Conservation (phyloP, 148 eudicot genomes). For the Rhododendron vialii region DNA sequence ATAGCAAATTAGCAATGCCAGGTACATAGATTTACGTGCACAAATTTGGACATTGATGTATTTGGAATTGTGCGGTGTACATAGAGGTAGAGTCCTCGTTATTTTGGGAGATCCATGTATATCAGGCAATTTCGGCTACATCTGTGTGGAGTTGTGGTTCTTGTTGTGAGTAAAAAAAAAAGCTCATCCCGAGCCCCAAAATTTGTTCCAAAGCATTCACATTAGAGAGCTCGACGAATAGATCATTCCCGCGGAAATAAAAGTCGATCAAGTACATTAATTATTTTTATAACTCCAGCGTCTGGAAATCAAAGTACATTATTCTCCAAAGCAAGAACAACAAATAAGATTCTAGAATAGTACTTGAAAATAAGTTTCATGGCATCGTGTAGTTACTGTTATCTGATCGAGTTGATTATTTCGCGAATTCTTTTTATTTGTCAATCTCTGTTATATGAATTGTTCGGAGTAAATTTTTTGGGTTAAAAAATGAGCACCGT, state of each 20-base stretch:
- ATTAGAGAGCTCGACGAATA: background rate
- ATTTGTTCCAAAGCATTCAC: background rate
- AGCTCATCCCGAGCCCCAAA: background rate
- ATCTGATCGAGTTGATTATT: background rate
- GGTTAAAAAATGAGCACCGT: background rate
- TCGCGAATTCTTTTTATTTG: too few species aligned
- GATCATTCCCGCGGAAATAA: background rate
- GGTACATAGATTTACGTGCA: background rate
- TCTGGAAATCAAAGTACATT: background rate
- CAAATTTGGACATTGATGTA: background rate
- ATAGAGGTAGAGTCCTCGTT: too few species aligned
- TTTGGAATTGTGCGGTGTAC: background rate
- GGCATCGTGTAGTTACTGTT: too few species aligned
- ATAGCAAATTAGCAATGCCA: background rate
- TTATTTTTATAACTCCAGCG: background rate
- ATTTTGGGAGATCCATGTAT: background rate
- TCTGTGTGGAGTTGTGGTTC: background rate
- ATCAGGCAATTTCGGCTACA: background rate
- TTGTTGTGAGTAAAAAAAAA: background rate
- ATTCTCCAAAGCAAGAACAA: background rate
- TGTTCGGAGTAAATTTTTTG: background rate
- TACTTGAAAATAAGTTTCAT: background rate
- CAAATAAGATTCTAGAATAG: background rate
- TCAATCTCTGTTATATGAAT: too few species aligned
- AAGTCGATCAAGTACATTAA: background rate